phyloP scores from a whole-genome alignment of 768 basidiomycete genomes.

The Grammothele lineata region DNA sequence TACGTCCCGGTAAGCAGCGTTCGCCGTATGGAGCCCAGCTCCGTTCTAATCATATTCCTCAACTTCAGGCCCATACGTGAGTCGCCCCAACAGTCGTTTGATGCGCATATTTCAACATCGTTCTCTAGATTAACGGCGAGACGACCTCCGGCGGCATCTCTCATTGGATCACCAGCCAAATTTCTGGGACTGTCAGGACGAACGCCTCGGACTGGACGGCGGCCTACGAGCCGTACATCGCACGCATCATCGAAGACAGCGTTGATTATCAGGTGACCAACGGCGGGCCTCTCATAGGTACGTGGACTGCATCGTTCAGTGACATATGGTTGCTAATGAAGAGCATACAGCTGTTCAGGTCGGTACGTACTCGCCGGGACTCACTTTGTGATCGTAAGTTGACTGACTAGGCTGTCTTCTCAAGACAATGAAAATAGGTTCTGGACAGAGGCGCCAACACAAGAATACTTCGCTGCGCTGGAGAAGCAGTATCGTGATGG shows the following conservation, averaged over 20 bases:
- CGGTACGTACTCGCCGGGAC: conserved; percentile 34
- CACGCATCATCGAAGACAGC: conserved; percentile 57
- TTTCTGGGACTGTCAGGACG: conserved; percentile 66
- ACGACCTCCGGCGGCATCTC: conserved; percentile 73
- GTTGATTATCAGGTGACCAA: conserved; percentile 61
- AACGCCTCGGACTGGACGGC: conserved; percentile 66
- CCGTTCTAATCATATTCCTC: not conserved
- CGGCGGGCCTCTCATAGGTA: conserved; percentile 75
- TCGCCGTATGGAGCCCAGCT: not conserved
- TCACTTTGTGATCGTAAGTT: not conserved
- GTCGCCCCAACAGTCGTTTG: not conserved
- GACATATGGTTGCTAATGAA: too few relatives aligned
- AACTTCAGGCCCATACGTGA: conserved; percentile 26
- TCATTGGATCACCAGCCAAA: conserved; percentile 66
- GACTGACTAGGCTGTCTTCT: not conserved
- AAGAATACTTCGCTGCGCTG: conserved; percentile 19
- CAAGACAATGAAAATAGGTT: not conserved
- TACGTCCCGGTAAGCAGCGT: conserved; percentile 72
- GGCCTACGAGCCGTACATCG: conserved; percentile 72
- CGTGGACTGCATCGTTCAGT: conserved; percentile 11
- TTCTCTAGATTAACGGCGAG: conserved; percentile 66
- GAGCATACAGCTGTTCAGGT: conserved; percentile 61
- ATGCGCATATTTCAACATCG: not conserved
- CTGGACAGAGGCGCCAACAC: too few relatives aligned
- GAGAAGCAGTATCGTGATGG: conserved; percentile 28